Conservation (phyloP, 352 stramenopile species). For the Phytophthora foliorum region DNA sequence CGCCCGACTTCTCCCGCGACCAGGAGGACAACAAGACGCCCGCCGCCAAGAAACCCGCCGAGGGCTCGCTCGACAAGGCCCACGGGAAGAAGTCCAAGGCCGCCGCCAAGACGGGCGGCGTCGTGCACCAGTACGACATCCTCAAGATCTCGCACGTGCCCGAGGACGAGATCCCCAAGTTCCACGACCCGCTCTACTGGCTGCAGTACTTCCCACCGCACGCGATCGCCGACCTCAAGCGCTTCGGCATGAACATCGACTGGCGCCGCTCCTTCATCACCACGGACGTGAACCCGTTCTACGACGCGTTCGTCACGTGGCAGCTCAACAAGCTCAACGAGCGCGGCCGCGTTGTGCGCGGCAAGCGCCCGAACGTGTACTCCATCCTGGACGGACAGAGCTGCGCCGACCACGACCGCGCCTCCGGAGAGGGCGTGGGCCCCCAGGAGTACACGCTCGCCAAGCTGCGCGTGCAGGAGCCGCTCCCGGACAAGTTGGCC, state of each 20-base stretch:
- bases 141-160: constrained; percentile 94
- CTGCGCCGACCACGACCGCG: constrained; percentile 99
- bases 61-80: constrained; percentile 84
- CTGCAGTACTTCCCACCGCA: constrained; percentile 99
- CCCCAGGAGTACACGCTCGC: constrained; percentile 99
- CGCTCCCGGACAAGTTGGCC: constrained; percentile 80
- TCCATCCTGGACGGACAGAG: constrained; percentile 98
- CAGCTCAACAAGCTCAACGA: constrained; percentile 98
- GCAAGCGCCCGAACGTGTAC: constrained; percentile 99
- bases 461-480: constrained; percentile 95
- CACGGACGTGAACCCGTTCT: constrained; percentile 99
- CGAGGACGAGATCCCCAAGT: constrained; percentile 96
- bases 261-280: constrained; percentile 99
- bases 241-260: constrained; percentile 97
- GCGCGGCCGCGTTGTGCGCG: constrained; percentile 89
- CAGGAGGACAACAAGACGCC: constrained; percentile 21
- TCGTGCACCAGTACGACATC: constrained; percentile 99
- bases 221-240: constrained; percentile 96
- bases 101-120: constrained; percentile 97
- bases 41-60: constrained; percentile 72
- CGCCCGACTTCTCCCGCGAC: constrained; percentile 90
- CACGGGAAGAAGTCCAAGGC: constrained; percentile 99
- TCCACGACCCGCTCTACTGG: constrained; percentile 98
- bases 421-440: constrained; percentile 97
- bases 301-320: constrained; percentile 99